Base-by-base conservation (phyloP, 441 rosid species). In the Adansonia grandidieri region DNA sequence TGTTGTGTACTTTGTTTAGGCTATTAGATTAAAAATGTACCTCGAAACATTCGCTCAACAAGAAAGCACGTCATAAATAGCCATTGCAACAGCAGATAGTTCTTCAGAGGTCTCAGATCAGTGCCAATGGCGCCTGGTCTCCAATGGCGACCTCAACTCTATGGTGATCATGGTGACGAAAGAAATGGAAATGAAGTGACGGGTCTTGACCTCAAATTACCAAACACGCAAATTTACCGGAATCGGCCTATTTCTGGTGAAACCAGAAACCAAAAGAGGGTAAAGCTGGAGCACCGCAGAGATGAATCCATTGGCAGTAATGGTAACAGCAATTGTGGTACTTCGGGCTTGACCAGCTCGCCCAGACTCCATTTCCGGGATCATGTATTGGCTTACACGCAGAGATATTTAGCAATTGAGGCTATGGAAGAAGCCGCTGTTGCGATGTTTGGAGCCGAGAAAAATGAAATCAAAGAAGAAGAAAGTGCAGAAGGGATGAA, bases 401-500 rank as follows among this genome's bases (percentile, higher is more conserved):
- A 80, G 75, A 79, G 90, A 78, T 84, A 82, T 71, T 54, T 87
- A 11, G 90, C 87, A 0, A 81, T 81, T 1, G 86, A 84, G 76
- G 88, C 87, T 71, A 84, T 81, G 88, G 87, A 85, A 76, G 90
- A 86, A 75, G 88, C 87, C 0, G 73, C 83, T 0, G 81, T 77
- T 0, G 61, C 73, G 8, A 74, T 84, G 79, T 51, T 77, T 71
- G 75, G 47, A 11, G 70, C 32, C 32, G 15, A 80, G 19, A 79
- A 57, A 73, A 37, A 32, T 1, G 83, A 84, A 71, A 19, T 8
- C 4, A 53, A 53, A 54, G 85, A 84, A 57, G 81, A 76, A 57
- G 82, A 79, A 4, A 71, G 50, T 5, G 75, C 44, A 58, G 87
- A 84, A 44, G 86, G 78, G 57, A 85, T 83, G 87, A 87, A 79